A percentile compares a stretch with the other conserved stretches of the same genome.
phyloP scores from a whole-genome alignment of 2,329 filamentous ascomycete genomes.

The Penicillium hesseltinei region DNA sequence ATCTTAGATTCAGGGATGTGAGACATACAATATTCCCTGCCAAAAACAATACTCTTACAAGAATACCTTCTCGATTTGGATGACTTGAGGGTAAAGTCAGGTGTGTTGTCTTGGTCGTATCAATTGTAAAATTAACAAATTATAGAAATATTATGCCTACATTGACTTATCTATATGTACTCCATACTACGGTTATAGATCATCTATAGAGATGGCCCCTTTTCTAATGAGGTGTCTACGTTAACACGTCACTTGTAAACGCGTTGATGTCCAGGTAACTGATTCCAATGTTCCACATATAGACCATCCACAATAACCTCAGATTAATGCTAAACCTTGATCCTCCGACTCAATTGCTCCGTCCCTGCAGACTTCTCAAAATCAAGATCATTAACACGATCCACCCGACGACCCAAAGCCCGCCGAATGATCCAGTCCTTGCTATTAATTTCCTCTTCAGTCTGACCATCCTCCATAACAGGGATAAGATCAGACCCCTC shows the following conservation, averaged over 20 bases:
- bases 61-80: neutral
- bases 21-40: neutral
- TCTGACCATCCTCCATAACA: slow-evolving; percentile 27
- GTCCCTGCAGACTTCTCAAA: slow-evolving; percentile 36
- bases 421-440: slow-evolving; percentile 45
- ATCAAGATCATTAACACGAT: slow-evolving; percentile 29
- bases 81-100: neutral
- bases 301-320: neutral
- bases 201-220: neutral
- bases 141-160: no score
- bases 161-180: no score
- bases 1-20: no score
- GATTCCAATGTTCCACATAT: neutral
- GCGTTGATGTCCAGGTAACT: neutral
- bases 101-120: neutral
- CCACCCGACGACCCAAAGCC: slow-evolving; percentile 36
- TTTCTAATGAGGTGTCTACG: neutral
- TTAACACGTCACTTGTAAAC: neutral
- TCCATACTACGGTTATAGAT: neutral
- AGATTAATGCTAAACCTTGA: slow-evolving; percentile 19
- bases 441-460: slow-evolving; percentile 40
- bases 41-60: neutral
- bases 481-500: slow-evolving; percentile 38
- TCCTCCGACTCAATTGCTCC: slow-evolving; percentile 35
- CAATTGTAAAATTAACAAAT: neutral